phyloP scores from a whole-genome alignment of 2,329 filamentous ascomycete species.

The Colletotrichum viniferum region DNA sequence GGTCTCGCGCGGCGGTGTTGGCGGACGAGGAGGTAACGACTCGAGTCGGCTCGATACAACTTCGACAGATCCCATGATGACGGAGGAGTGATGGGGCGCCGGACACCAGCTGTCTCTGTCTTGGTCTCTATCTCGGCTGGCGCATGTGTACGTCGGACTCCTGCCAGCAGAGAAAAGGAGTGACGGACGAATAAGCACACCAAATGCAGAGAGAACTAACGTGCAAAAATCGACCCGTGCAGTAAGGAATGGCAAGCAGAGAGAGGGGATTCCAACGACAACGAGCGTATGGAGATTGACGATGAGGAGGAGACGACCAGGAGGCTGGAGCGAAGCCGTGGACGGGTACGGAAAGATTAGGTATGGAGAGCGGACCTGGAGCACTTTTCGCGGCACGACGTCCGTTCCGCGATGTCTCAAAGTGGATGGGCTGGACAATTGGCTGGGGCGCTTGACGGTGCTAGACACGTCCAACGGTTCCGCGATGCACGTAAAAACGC shows the following conservation, averaged over 20 bases:
- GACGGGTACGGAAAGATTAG: background rate
- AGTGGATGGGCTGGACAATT: slow-evolving; percentile 12
- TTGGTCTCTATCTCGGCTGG: background rate
- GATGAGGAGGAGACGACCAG: background rate
- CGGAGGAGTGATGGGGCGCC: slow-evolving; percentile 18
- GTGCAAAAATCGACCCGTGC: slow-evolving; percentile 4
- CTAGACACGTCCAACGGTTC: slow-evolving; percentile 22
- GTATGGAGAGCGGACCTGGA: background rate
- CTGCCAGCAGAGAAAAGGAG: background rate
- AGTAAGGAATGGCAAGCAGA: background rate
- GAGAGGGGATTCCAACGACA: slow-evolving; percentile 3
- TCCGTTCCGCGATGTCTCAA: background rate
- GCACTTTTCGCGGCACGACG: slow-evolving; percentile 3
- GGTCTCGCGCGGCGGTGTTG: slow-evolving; percentile 69
- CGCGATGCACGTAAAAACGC: slow-evolving; percentile 26
- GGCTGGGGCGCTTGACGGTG: slow-evolving; percentile 11
- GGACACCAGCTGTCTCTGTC: background rate
- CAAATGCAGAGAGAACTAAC: background rate
- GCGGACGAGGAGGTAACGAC: slow-evolving; percentile 61
- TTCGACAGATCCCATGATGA: slow-evolving; percentile 44
- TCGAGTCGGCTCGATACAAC: slow-evolving; percentile 50
- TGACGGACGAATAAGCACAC: background rate
- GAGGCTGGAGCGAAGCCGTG: slow-evolving; percentile 1
- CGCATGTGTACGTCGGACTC: slow-evolving; percentile 10
- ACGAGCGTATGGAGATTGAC: background rate